Conservation (phyloP, 2,329 filamentous ascomycete genomes). For the Neofusicoccum laricinum region DNA sequence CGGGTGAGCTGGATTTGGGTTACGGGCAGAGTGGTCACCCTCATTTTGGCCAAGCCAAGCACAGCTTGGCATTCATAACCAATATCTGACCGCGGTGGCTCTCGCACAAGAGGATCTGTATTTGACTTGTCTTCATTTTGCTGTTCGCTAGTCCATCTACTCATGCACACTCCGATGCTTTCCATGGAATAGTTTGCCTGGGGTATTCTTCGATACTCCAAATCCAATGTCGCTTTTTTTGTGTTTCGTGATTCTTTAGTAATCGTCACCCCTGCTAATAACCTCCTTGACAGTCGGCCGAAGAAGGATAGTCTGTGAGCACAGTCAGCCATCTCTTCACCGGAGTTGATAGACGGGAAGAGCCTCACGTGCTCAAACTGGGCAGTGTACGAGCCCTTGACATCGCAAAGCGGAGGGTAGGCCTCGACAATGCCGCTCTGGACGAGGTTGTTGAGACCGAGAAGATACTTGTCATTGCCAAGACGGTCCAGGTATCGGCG, state of each 20-base stretch:
- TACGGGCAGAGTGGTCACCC: too few species aligned
- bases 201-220: not conserved
- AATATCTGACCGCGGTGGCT: too few species aligned
- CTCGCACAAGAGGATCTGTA: too few species aligned
- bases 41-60: too few species aligned
- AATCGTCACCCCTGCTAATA: slow-evolving; percentile 82
- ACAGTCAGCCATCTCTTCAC: not conserved
- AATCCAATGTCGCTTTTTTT: not conserved
- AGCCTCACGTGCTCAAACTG: slow-evolving; percentile 87
- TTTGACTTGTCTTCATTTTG: not conserved
- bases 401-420: slow-evolving; percentile 84
- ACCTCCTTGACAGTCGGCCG: slow-evolving; percentile 68
- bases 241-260: slow-evolving; percentile 46
- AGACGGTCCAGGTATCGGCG: slow-evolving; percentile 85
- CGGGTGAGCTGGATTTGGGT: too few species aligned
- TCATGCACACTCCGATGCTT: not conserved
- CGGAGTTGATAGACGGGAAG: too few species aligned
- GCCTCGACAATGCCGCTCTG: slow-evolving; percentile 80
- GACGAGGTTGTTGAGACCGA: slow-evolving; percentile 86
- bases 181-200: not conserved
- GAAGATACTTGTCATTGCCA: slow-evolving; percentile 91
- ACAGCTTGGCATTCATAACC: too few species aligned
- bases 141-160: not conserved
- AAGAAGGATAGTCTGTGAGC: slow-evolving; percentile 66
- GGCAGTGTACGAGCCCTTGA: slow-evolving; percentile 92